phyloP scores from a whole-genome alignment of 805 yeast genomes.

The Ogataea salicorniae region DNA sequence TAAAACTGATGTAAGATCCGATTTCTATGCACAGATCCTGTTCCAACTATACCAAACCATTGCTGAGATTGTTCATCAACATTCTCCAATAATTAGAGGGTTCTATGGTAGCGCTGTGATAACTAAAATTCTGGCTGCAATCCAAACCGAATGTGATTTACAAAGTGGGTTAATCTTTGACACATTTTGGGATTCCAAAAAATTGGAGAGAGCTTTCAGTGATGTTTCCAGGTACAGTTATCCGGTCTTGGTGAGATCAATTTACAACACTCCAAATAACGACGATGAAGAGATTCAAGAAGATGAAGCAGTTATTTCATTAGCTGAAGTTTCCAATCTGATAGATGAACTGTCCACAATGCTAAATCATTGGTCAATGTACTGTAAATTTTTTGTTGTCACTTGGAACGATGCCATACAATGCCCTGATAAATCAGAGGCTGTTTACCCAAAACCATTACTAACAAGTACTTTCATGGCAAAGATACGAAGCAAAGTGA shows the following conservation, averaged over 20 bases:
- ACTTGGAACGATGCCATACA: conserved; percentile 52
- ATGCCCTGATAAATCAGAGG: conserved; percentile 20
- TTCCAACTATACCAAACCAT: conserved; percentile 76
- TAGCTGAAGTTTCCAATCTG: conserved; percentile 63
- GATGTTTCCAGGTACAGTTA: conserved; percentile 54
- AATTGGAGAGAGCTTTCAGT: conserved; percentile 48
- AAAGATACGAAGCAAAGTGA: conserved; percentile 47
- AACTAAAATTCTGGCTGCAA: conserved; percentile 59
- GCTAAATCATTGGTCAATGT: conserved; percentile 81
- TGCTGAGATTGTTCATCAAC: conserved; percentile 80
- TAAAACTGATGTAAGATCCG: conserved; percentile 35
- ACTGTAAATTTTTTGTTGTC: conserved; percentile 63
- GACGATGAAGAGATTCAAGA: conserved; percentile 25
- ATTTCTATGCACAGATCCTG: conserved; percentile 54
- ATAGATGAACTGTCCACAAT: conserved; percentile 70
- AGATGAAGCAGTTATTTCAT: conserved; percentile 33
- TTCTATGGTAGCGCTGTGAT: conserved; percentile 69
- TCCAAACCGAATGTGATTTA: conserved; percentile 87
- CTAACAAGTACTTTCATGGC: conserved; percentile 47
- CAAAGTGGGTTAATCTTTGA: conserved; percentile 87
- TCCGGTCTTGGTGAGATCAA: conserved; percentile 37
- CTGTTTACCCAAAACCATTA: conserved; percentile 48
- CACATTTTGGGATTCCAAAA: conserved; percentile 72
- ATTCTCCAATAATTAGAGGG: conserved; percentile 67
- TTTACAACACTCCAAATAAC: conserved; percentile 24